Evolutionary conservation across 805 yeast species (phyloP).

Genomic region (Ogataea dorogensis): DNA sequence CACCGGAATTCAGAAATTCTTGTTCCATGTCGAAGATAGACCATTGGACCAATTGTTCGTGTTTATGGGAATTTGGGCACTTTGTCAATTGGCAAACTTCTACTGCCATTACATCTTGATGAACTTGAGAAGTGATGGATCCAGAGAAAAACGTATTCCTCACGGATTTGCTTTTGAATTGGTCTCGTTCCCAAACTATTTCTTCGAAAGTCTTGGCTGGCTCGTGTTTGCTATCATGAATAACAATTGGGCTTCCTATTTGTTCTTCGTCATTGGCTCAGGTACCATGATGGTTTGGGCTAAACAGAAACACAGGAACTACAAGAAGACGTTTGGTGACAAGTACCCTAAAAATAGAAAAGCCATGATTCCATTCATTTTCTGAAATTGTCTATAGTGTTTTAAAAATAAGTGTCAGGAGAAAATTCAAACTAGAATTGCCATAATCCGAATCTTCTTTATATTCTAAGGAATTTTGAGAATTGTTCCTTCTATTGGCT

Average conservation of each 20-base stretch:
- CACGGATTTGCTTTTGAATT: conserved; percentile 78
- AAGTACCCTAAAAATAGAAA: conserved; percentile 79
- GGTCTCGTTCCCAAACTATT: conserved; percentile 92
- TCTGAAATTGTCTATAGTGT: conserved; percentile 34
- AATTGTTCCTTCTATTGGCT: no score
- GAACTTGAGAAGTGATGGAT: conserved; percentile 51
- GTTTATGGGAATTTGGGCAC: conserved; percentile 46
- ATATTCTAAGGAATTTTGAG: no score
- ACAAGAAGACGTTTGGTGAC: conserved; percentile 66
- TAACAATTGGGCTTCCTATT: conserved; percentile 72
- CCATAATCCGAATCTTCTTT: no score
- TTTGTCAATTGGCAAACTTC: conserved; percentile 71
- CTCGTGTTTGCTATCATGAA: conserved; percentile 63
- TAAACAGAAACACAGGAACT: conserved; percentile 71
- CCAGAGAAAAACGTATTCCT: conserved; percentile 67
- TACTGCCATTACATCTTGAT: conserved; percentile 68
- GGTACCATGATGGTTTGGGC: conserved; percentile 94
- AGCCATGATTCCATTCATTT: conserved; percentile 73
- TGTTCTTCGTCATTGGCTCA: conserved; percentile 69
- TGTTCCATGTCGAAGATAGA: conserved; percentile 47
- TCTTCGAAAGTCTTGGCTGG: conserved; percentile 84
- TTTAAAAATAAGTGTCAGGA: conserved; percentile 4
- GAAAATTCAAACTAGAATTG: background rate
- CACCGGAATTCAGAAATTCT: conserved; percentile 26
- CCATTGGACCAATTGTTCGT: conserved; percentile 31